A percentile compares a stretch with the other conserved stretches of the same genome.
Evolutionary conservation across 192 early-diverging fungal genomes (phyloP).

Genomic region (Coemansia sp.): DNA sequence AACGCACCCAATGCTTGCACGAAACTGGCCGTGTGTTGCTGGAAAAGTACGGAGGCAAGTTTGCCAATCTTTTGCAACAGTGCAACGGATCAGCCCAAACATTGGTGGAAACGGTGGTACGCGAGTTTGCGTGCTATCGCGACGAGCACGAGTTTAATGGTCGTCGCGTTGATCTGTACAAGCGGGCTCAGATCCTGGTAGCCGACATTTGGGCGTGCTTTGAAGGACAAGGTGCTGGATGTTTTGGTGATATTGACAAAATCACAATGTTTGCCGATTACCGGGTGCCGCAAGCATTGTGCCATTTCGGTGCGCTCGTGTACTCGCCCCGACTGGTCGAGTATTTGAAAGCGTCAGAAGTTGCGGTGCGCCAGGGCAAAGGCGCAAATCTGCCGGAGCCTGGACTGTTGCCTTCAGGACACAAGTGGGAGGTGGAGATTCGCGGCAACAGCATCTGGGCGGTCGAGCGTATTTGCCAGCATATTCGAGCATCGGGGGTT

Average conservation of each 20-base stretch:
- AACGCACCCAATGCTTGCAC: slow-evolving; percentile 63
- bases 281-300: slow-evolving; percentile 71
- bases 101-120: slow-evolving; percentile 59
- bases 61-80: slow-evolving; percentile 59
- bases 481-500: slow-evolving; percentile 16
- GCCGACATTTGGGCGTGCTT: slow-evolving; percentile 89
- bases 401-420: slow-evolving; percentile 58
- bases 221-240: slow-evolving; percentile 62
- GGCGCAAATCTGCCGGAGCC: slow-evolving; percentile 5
- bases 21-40: slow-evolving; percentile 69
- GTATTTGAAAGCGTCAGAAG: slow-evolving; percentile 41
- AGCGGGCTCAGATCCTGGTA: slow-evolving; percentile 82
- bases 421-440: slow-evolving; percentile 74
- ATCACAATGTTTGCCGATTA: slow-evolving; percentile 94
- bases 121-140: slow-evolving; percentile 65
- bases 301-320: slow-evolving; percentile 65
- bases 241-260: slow-evolving; percentile 71
- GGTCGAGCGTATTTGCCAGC: slow-evolving; percentile 59
- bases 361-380: neutral
- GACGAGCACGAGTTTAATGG: slow-evolving; percentile 64
- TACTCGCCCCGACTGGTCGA: slow-evolving; percentile 63
- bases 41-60: slow-evolving; percentile 62
- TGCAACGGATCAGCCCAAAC: slow-evolving; percentile 58
- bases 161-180: slow-evolving; percentile 64
- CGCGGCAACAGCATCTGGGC: slow-evolving; percentile 78